Conservation (phyloP, 75 land plant genomes). For the Cryptomeria japonica region DNA sequence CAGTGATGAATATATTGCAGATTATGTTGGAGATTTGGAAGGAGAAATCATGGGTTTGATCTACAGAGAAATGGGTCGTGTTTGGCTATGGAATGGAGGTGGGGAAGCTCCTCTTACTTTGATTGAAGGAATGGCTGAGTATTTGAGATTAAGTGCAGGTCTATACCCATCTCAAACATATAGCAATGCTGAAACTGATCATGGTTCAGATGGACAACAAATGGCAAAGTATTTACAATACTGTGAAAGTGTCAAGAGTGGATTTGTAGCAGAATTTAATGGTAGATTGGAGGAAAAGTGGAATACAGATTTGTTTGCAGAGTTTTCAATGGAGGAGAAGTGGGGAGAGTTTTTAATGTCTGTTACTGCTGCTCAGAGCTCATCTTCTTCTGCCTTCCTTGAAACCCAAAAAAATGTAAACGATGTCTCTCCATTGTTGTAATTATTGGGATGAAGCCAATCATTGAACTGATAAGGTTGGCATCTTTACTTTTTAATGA, state of each 20-base stretch:
- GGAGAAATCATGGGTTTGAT: neutral
- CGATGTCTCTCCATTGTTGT: too few relatives aligned
- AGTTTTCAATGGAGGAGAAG: neutral
- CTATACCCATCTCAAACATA: neutral
- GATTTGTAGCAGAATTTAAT: constrained; percentile 1
- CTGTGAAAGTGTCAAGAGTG: neutral
- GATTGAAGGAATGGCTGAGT: neutral
- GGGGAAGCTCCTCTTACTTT: neutral
- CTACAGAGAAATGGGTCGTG: neutral
- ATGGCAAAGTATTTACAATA: neutral
- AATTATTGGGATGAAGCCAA: too few relatives aligned
- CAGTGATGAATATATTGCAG: neutral
- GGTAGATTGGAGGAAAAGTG: neutral
- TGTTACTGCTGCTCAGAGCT: neutral
- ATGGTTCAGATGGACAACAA: too few relatives aligned
- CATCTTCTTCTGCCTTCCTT: neutral
- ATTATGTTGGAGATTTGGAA: neutral
- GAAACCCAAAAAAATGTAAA: too few relatives aligned
- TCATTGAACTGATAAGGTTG: too few relatives aligned
- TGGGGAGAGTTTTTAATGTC: too few relatives aligned
- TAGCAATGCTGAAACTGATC: neutral
- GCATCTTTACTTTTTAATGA: too few relatives aligned
- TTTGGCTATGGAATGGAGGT: neutral
- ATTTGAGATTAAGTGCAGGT: neutral
- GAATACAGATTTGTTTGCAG: neutral